phyloP scores from a whole-genome alignment of 1,284 basidiomycete genomes.

The Ganoderma meredithae region DNA sequence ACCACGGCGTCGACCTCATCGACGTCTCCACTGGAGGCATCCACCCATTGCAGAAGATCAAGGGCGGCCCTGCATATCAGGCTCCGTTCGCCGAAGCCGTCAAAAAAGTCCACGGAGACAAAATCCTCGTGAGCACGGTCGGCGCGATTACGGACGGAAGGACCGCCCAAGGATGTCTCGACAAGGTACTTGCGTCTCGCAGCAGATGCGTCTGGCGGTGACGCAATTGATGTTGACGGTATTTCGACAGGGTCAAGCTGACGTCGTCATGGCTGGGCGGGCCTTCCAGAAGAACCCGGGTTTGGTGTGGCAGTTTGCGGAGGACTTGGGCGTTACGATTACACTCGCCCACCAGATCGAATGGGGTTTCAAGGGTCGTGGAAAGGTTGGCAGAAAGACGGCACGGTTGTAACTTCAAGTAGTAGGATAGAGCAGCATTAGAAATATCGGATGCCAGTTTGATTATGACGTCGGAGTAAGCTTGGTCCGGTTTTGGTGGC shows the following conservation, averaged over 20 bases:
- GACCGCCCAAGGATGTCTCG: slow-evolving; percentile 69
- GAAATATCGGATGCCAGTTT: neutral
- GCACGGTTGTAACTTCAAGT: neutral
- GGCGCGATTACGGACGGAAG: slow-evolving; percentile 65
- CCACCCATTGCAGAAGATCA: slow-evolving; percentile 44
- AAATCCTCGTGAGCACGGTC: slow-evolving; percentile 62
- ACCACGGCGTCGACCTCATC: slow-evolving; percentile 63
- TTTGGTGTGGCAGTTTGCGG: slow-evolving; percentile 57
- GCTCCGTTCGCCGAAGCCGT: slow-evolving; percentile 59
- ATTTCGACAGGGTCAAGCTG: slow-evolving; percentile 45
- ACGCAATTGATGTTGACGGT: neutral
- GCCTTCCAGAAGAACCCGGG: slow-evolving; percentile 66
- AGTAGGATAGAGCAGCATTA: neutral
- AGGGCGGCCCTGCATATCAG: slow-evolving; percentile 50
- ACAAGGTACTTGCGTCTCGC: slow-evolving; percentile 38
- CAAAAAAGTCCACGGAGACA: slow-evolving; percentile 50
- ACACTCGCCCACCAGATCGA: slow-evolving; percentile 57
- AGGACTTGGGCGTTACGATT: slow-evolving; percentile 56
- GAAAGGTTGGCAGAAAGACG: slow-evolving; percentile 24
- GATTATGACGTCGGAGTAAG: neutral
- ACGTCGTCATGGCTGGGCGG: slow-evolving; percentile 58
- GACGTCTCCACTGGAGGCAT: slow-evolving; percentile 64
- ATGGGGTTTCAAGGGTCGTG: slow-evolving; percentile 52
- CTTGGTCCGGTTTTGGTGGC: neutral
- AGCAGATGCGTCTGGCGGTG: neutral